A percentile compares a stretch with the other conserved stretches of the same genome.
phyloP scores from a whole-genome alignment of 2,329 filamentous ascomycete species.

The Apiospora marii region DNA sequence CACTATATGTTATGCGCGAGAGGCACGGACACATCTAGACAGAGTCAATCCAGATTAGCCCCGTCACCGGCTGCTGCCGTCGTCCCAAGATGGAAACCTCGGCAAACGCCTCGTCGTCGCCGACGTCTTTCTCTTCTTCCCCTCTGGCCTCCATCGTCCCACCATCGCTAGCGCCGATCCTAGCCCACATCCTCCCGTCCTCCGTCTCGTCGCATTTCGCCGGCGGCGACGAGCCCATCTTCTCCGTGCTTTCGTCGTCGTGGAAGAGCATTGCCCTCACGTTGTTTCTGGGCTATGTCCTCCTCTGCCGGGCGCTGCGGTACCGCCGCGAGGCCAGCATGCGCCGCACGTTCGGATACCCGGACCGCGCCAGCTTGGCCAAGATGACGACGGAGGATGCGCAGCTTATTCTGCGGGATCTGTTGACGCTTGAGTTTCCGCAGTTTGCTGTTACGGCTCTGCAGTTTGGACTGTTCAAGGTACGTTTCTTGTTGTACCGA shows the following conservation, averaged over 20 bases:
- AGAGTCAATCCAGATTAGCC: neutral
- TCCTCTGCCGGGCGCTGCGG: slow-evolving; percentile 39
- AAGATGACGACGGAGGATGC: slow-evolving; percentile 43
- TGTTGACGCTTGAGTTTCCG: slow-evolving; percentile 39
- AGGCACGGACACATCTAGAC: neutral
- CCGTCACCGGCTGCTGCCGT: neutral
- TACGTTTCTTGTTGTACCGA: slow-evolving; percentile 22
- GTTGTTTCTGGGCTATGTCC: slow-evolving; percentile 34
- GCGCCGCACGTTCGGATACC: slow-evolving; percentile 36
- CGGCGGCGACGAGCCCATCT: neutral
- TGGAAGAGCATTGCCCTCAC: slow-evolving; percentile 28
- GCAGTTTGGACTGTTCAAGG: slow-evolving; percentile 45
- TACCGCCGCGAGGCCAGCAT: slow-evolving; percentile 38
- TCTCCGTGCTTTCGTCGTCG: neutral
- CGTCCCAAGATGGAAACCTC: slow-evolving; percentile 7
- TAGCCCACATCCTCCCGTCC: slow-evolving; percentile 8
- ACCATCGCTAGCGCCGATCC: neutral
- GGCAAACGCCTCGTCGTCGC: slow-evolving; percentile 3
- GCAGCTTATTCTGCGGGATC: slow-evolving; percentile 39
- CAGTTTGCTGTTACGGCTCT: slow-evolving; percentile 36
- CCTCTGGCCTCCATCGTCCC: slow-evolving; percentile 1
- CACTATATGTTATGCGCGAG: neutral
- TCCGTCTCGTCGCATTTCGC: slow-evolving; percentile 2
- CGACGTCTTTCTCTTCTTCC: neutral
- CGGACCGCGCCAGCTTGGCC: slow-evolving; percentile 36